Conservation (phyloP, 495 filamentous ascomycete species). For the Podospora fimiseda region DNA sequence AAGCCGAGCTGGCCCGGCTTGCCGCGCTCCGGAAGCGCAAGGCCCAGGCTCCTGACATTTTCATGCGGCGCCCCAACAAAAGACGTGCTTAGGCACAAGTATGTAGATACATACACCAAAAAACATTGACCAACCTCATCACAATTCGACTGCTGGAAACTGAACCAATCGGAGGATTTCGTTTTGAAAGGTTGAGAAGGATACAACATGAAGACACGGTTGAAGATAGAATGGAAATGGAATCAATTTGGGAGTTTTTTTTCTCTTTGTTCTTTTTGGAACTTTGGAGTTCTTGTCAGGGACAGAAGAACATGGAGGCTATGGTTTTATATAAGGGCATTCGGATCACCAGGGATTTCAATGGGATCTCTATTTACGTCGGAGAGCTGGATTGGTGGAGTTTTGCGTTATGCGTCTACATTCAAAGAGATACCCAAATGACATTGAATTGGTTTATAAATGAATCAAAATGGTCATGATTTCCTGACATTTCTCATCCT, state of each 20-base stretch:
- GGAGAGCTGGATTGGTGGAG: background rate
- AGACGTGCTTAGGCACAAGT: background rate
- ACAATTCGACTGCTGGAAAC: no score
- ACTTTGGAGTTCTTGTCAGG: no score
- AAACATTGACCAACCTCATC: no score
- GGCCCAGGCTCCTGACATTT: slow-evolving; percentile 20
- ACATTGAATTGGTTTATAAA: no score
- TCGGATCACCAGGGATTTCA: background rate
- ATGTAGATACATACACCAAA: no score
- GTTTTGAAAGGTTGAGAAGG: no score
- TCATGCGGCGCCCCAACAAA: slow-evolving; percentile 21
- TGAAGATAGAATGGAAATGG: no score
- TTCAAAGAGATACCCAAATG: background rate
- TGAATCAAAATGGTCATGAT: no score
- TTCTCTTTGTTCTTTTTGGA: background rate
- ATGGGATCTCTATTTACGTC: background rate
- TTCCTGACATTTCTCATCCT: background rate
- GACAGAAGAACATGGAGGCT: no score
- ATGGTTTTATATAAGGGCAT: no score
- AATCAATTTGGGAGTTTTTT: background rate
- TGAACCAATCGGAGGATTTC: no score
- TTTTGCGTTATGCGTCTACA: background rate
- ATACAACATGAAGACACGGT: no score
- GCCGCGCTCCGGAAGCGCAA: slow-evolving; percentile 21
- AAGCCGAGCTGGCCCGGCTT: slow-evolving; percentile 1